phyloP scores from a whole-genome alignment of 1,284 basidiomycete species.

The Agaricales sp. region DNA sequence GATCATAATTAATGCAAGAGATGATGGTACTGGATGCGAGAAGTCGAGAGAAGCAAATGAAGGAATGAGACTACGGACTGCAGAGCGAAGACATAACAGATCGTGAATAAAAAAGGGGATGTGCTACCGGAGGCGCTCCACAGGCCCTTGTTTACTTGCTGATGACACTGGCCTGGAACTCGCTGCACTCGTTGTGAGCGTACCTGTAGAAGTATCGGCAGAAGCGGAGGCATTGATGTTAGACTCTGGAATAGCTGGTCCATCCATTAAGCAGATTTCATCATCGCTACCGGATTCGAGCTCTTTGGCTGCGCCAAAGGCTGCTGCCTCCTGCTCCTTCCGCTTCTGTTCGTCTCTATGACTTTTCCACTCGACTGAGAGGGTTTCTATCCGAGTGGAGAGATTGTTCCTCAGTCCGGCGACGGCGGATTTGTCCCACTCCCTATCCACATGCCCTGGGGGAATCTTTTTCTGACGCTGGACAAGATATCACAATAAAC shows the following conservation, averaged over 20 bases:
- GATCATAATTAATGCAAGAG: no score
- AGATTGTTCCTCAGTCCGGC: slow-evolving; percentile 29
- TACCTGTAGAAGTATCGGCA: no score
- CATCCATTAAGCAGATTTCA: neutral
- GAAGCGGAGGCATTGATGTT: no score
- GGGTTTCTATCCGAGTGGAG: slow-evolving; percentile 17
- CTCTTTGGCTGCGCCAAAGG: neutral
- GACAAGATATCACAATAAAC: slow-evolving; percentile 14
- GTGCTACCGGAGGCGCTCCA: no score
- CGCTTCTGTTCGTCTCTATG: slow-evolving; percentile 18
- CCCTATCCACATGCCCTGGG: neutral
- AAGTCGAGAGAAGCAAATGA: no score
- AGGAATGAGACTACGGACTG: no score
- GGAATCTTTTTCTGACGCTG: slow-evolving; percentile 11
- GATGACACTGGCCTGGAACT: no score
- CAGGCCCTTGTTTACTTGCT: no score
- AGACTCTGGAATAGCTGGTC: neutral
- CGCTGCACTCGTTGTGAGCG: no score
- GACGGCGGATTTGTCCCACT: slow-evolving; percentile 17
- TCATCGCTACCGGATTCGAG: neutral
- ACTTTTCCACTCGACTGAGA: slow-evolving; percentile 31
- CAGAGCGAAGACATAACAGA: no score
- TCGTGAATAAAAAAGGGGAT: no score
- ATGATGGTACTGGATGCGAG: no score
- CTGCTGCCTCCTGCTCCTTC: slow-evolving; percentile 13